Evolutionary conservation across 352 stramenopile species (phyloP).

Genomic region (Globisporangium apiculatum): DNA sequence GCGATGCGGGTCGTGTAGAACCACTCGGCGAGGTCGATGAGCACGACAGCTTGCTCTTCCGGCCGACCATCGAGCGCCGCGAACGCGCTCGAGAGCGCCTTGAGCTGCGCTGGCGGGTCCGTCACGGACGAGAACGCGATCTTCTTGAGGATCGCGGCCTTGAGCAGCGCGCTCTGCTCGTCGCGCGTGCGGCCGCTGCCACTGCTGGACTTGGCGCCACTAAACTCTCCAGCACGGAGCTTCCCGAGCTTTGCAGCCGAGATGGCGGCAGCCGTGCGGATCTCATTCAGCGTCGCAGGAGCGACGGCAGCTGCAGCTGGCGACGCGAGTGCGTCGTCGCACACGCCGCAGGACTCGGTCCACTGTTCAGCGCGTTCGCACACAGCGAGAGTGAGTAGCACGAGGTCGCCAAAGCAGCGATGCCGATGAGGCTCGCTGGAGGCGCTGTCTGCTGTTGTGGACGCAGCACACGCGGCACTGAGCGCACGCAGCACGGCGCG

Average conservation of each 20-base stretch:
- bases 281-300: constrained; percentile 31
- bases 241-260: constrained; percentile 53
- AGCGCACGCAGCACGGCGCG: constrained; percentile 19
- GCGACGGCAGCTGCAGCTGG: constrained; percentile 10
- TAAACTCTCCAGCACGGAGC: constrained; percentile 4
- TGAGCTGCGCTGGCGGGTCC: constrained; percentile 49
- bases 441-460: neutral
- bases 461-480: neutral
- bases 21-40: constrained; percentile 86
- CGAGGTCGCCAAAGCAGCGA: constrained; percentile 38
- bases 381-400: constrained; percentile 40
- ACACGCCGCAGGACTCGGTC: constrained; percentile 30
- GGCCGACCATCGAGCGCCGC: constrained; percentile 42
- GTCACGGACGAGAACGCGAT: constrained; percentile 60
- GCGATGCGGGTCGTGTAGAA: constrained; percentile 65
- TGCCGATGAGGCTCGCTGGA: constrained; percentile 6
- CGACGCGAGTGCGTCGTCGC: constrained; percentile 22
- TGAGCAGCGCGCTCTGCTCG: constrained; percentile 31
- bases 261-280: constrained; percentile 44
- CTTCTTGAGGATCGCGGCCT: constrained; percentile 57
- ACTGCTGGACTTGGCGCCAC: constrained; percentile 3
- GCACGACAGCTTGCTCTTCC: constrained; percentile 55
- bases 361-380: constrained; percentile 46
- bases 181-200: constrained; percentile 22
- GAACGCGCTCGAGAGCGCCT: constrained; percentile 45